Percentiles rank a stretch among this genome's conserved stretches.
phyloP scores from a whole-genome alignment of 768 basidiomycete genomes.

The Collybia mongolica region DNA sequence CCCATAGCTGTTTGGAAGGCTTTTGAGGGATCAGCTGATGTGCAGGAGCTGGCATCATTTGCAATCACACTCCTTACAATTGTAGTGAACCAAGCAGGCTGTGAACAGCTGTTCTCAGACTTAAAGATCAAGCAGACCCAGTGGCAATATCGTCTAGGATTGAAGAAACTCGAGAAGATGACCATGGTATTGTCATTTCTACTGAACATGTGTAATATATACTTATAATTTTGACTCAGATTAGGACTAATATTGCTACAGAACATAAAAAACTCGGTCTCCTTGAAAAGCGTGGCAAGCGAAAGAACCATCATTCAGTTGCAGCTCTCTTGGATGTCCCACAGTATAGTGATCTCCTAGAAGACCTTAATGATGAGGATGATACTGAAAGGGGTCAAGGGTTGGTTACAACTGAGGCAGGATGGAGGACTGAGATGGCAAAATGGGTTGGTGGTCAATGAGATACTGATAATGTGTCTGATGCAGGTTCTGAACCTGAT shows the following conservation, averaged over 20 bases:
- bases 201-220: no score
- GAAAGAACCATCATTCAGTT: background rate
- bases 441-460: background rate
- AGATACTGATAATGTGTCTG: no score
- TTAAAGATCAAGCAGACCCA: slow-evolving; percentile 1
- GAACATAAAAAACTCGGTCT: slow-evolving; percentile 1
- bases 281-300: background rate
- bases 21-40: background rate
- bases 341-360: background rate
- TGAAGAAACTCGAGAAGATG: slow-evolving; percentile 2
- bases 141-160: background rate
- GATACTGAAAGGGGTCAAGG: background rate
- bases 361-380: slow-evolving; percentile 2
- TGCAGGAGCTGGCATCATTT: background rate
- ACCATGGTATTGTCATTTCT: background rate
- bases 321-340: background rate
- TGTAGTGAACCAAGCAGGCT: slow-evolving; percentile 1
- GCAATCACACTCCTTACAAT: background rate
- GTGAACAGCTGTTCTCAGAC: background rate
- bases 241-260: background rate
- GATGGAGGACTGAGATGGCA: slow-evolving; percentile 3
- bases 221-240: background rate
- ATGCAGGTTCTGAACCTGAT: no score
- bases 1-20: background rate
- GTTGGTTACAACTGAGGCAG: background rate